Base-by-base conservation (phyloP, 768 basidiomycete species). In the Leccinum subgranulosum region DNA sequence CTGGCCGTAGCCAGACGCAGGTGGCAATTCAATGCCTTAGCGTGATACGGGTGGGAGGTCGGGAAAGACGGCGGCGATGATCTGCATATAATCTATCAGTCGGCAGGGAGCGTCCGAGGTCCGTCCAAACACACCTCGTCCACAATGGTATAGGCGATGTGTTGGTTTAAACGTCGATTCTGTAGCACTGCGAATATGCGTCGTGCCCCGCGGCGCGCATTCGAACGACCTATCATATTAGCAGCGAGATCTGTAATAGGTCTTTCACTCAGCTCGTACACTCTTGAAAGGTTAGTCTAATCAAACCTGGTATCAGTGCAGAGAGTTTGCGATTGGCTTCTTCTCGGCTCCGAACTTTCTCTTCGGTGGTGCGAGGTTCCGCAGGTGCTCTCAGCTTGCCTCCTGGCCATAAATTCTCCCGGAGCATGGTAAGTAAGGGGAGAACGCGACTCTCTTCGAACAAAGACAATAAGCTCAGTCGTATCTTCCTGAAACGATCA, bases 141-240 rank as follows among this genome's bases (percentile, higher is more conserved):
- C 27, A 93, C 74, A 54, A 97, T 82, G 36, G 85, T 91, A 68
- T 97, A 91, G 15, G 86, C 82, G 54, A 98, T 86, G 69, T 97
- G 94, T 67, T 96, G 93, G 71, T 96, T 97, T 31, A 98, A 78
- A n/a, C 96, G 84, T 49, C 86, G 83, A 69, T 98, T 97, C 73
- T 99, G 97, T 45, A 98, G 69, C 2, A 96, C 93, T 5, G 94
- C 87, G 70, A 98, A 98, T 59, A 97, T 90, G 50, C 94, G 81
- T 41, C 94, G 81, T 9, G 96, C 94, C 15, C 95, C 97, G 45
- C 94, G 82, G 12, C 94, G 84, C 17, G 96, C 94, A 68, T 99
- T 98, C 3, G 91, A 88, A 29, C 94, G 83, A n/a, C 97, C 97
- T 63, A 98, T 98, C 89, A 98, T 94, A 65, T 97, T 98, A 7